These are phyloP conservation scores for Alternaria sp. DNA, from an alignment of 2,329 filamentous ascomycete species.

Conservation along the genomic window DNA sequence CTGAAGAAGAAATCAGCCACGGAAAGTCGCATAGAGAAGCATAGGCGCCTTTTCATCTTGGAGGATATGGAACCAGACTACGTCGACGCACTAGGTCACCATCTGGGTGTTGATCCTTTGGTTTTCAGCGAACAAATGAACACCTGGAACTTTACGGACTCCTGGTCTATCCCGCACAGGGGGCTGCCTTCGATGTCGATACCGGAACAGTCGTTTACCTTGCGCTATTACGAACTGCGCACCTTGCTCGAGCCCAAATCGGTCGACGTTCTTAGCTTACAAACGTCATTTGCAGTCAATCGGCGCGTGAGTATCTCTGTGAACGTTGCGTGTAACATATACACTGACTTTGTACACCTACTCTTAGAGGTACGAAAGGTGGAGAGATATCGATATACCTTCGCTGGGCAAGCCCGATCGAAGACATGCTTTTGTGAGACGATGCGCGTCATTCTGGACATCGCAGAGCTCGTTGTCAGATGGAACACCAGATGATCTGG, in stretches of 20 bases:
- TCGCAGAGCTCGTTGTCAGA: background rate
- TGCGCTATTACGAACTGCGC: constrained; percentile 15
- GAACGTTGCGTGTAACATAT: too few species aligned
- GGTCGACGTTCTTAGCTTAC: background rate
- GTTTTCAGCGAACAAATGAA: constrained; percentile 37
- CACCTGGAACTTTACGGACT: constrained; percentile 34
- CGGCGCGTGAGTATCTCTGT: background rate
- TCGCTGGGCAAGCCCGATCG: constrained; percentile 13
- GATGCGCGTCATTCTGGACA: constrained; percentile 34
- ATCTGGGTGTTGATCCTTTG: constrained; percentile 27
- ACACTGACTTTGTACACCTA: too few species aligned
- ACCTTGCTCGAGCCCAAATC: background rate
- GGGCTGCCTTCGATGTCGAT: constrained; percentile 26
- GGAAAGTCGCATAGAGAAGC: background rate
- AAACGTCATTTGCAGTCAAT: background rate
- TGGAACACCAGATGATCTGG: background rate
- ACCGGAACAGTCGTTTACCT: constrained; percentile 23
- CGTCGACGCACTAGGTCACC: constrained; percentile 27
- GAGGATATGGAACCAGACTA: constrained; percentile 32
- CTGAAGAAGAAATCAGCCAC: background rate
- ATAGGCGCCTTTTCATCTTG: constrained; percentile 28
- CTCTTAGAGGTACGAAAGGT: constrained; percentile 6
- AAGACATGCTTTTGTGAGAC: constrained; percentile 20
- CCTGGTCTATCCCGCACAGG: constrained; percentile 25
- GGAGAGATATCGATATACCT: constrained; percentile 27